Percentiles rank a stretch among this genome's conserved stretches.
Conservation (phyloP, 257 asterid species). For the Parsonsia alboflavescens region DNA sequence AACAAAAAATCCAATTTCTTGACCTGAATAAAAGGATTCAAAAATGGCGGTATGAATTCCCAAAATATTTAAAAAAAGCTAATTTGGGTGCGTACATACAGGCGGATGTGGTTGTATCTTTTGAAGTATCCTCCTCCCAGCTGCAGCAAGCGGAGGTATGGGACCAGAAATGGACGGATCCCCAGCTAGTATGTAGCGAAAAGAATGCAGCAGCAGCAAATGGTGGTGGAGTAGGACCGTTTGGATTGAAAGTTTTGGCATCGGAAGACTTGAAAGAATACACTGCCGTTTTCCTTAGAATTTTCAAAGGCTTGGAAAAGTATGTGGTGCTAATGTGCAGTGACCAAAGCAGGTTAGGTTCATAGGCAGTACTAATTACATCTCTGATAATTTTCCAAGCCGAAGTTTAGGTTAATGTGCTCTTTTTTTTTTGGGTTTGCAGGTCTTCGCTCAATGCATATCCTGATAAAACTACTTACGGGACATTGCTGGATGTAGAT, state of each 20-base stretch:
- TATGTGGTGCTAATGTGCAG: constrained; percentile 39
- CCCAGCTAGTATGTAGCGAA: constrained; percentile 29
- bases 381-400: no score
- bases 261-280: constrained; percentile 27
- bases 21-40: background rate
- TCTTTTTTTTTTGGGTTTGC: background rate
- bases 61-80: no score
- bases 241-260: constrained; percentile 33
- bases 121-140: constrained; percentile 4
- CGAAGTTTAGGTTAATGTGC: no score
- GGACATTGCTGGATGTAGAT: constrained; percentile 30
- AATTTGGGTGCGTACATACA: no score
- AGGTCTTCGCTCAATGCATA: constrained; percentile 32
- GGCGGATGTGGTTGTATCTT: constrained; percentile 33
- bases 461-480: constrained; percentile 34
- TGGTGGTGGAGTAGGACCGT: constrained; percentile 27
- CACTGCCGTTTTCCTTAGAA: constrained; percentile 35
- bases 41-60: background rate
- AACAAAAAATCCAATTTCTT: background rate
- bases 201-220: constrained; percentile 29
- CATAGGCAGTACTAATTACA: no score
- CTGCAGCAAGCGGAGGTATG: constrained; percentile 23
- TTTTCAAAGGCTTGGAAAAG: constrained; percentile 22
- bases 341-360: constrained; percentile 37
- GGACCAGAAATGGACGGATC: constrained; percentile 29